A percentile compares a stretch with the other conserved stretches of the same genome.
Conservation (phyloP, 139 green algal species). For the Chlorella sp. region DNA sequence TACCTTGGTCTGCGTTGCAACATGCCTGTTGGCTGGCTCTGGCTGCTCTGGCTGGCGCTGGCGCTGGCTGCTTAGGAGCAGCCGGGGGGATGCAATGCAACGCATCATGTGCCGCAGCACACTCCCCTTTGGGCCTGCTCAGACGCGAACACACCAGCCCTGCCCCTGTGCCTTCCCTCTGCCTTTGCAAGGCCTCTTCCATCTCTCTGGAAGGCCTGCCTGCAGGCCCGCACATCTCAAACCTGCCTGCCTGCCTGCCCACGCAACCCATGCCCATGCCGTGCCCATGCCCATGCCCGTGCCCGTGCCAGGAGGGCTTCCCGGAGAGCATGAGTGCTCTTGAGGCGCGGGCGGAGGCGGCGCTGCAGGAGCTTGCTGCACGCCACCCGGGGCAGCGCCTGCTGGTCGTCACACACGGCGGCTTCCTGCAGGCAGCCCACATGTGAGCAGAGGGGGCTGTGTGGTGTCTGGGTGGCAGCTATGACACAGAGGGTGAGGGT, state of each 20-base stretch:
- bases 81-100: not conserved
- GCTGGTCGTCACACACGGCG: slow-evolving; percentile 43
- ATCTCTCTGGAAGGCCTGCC: too few species aligned
- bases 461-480: not conserved
- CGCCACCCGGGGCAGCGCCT: slow-evolving; percentile 27
- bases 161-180: not conserved
- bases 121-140: not conserved
- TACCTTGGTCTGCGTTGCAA: too few species aligned
- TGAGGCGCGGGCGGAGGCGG: not conserved
- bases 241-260: not conserved
- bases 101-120: too few species aligned
- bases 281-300: too few species aligned
- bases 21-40: too few species aligned
- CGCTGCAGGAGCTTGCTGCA: slow-evolving; percentile 24
- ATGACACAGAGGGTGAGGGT: too few species aligned
- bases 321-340: slow-evolving; percentile 3
- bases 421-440: slow-evolving; percentile 33
- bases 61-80: not conserved
- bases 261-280: too few species aligned
- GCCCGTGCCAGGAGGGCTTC: not conserved
- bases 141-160: too few species aligned
- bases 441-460: not conserved
- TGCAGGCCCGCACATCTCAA: too few species aligned
- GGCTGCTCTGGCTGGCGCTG: too few species aligned
- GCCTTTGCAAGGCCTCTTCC: too few species aligned